A percentile compares a stretch with the other conserved stretches of the same genome.
Evolutionary conservation across 1,284 basidiomycete genomes (phyloP).

Genomic region (Volvariella volvacea): DNA sequence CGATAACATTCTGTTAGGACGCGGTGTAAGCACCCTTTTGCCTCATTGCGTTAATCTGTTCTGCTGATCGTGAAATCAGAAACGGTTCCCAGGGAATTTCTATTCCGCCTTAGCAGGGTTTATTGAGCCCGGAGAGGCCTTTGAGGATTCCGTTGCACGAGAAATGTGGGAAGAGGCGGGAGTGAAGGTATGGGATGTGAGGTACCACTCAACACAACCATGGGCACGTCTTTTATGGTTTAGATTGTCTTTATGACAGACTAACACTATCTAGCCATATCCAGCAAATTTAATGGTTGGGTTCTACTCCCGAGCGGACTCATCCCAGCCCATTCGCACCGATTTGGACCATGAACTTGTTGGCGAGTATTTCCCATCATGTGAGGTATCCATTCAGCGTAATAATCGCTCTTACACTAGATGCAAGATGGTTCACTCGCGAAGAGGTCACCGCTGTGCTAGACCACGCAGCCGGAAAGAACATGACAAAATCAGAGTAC

Average conservation of each 20-base stretch:
- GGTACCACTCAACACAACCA: slow-evolving; percentile 83
- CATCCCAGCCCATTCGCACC: slow-evolving; percentile 66
- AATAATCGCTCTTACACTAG: slow-evolving; percentile 28
- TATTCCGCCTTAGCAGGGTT: slow-evolving; percentile 91
- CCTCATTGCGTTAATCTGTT: not conserved
- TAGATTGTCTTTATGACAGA: not conserved
- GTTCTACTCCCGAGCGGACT: slow-evolving; percentile 76
- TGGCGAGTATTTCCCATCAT: slow-evolving; percentile 38
- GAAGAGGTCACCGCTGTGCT: slow-evolving; percentile 66
- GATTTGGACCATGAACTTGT: slow-evolving; percentile 97
- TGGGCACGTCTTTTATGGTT: slow-evolving; percentile 46
- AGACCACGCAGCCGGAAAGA: slow-evolving; percentile 46
- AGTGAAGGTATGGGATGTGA: slow-evolving; percentile 75
- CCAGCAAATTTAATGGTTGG: slow-evolving; percentile 91
- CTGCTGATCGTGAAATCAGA: slow-evolving; percentile 29
- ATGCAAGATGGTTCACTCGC: slow-evolving; percentile 85
- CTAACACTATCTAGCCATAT: slow-evolving; percentile 62
- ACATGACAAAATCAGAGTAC: slow-evolving; percentile 51
- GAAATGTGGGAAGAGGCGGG: slow-evolving; percentile 97
- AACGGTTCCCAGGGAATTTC: slow-evolving; percentile 62
- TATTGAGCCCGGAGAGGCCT: slow-evolving; percentile 88
- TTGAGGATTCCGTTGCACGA: slow-evolving; percentile 90
- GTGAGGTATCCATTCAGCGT: not conserved
- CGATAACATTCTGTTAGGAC: slow-evolving; percentile 81
- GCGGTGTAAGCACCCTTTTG: slow-evolving; percentile 54